Percentiles rank a stretch among this genome's conserved stretches.
Conservation (phyloP, 805 yeast species). For the Metschnikowia shivogae region DNA sequence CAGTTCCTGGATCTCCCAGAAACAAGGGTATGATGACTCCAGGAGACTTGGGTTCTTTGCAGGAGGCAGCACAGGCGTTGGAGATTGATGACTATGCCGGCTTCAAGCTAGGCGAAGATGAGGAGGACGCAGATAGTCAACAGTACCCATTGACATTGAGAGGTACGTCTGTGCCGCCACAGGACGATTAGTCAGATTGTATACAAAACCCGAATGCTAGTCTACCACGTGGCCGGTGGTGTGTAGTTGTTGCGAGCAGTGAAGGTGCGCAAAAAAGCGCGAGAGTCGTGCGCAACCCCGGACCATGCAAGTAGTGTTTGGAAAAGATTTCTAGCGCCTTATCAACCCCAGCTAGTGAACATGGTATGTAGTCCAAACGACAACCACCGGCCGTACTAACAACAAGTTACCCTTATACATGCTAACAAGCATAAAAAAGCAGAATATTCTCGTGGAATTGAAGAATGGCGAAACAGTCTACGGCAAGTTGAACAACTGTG, state of each 20-base stretch:
- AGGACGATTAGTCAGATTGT: constrained; percentile 14
- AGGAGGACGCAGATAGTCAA: constrained; percentile 32
- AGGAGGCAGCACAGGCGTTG: constrained; percentile 73
- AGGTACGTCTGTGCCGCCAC: constrained; percentile 45
- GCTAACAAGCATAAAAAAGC: constrained; percentile 86
- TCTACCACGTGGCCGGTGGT: not conserved
- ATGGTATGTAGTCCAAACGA: constrained; percentile 14
- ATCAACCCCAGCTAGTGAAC: not conserved
- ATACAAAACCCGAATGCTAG: not conserved
- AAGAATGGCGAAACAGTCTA: constrained; percentile 87
- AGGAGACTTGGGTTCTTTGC: constrained; percentile 95
- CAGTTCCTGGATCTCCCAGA: constrained; percentile 97
- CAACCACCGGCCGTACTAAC: constrained; percentile 6
- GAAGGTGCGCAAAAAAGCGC: not conserved
- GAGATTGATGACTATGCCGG: constrained; percentile 73
- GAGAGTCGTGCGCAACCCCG: constrained; percentile 6
- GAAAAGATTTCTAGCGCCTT: not conserved
- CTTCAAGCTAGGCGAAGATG: constrained; percentile 46
- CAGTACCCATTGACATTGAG: constrained; percentile 47
- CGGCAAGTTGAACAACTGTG: constrained; percentile 82
- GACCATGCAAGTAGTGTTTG: constrained; percentile 1
- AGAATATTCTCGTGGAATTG: constrained; percentile 81
- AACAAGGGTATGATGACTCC: constrained; percentile 88
- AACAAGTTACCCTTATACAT: constrained; percentile 82
- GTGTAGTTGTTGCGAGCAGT: not conserved